Conservation (phyloP, 2,329 filamentous ascomycete species). For the Aspergillus vadensis region DNA sequence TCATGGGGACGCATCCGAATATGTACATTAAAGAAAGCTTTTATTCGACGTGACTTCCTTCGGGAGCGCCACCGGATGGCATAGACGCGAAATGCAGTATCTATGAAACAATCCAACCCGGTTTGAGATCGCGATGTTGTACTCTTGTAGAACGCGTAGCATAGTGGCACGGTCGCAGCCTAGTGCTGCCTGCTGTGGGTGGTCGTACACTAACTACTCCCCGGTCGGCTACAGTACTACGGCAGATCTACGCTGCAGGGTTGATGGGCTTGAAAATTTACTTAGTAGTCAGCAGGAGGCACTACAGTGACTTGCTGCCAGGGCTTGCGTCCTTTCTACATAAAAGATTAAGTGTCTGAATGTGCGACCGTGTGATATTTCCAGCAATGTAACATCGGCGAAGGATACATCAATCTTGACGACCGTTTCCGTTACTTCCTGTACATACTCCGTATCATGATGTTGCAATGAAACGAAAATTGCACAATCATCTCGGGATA, state of each 20-base stretch:
- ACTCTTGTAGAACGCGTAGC: not conserved
- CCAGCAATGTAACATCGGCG: not conserved
- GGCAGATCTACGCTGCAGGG: not conserved
- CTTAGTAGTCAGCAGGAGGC: too few species aligned
- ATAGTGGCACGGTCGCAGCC: conserved; percentile 1
- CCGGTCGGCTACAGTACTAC: not conserved
- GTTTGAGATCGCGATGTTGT: conserved; percentile 5
- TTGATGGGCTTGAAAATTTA: not conserved
- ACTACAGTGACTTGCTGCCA: not conserved
- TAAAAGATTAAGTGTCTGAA: not conserved
- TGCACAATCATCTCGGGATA: not conserved
- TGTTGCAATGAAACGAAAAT: not conserved
- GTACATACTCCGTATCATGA: not conserved
- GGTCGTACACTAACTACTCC: not conserved
- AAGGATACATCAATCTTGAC: not conserved
- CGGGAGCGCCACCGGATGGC: conserved; percentile 37
- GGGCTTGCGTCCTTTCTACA: not conserved
- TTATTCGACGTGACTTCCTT: conserved; percentile 30
- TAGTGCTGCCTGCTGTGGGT: not conserved
- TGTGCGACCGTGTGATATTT: not conserved
- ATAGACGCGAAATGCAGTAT: conserved; percentile 39
- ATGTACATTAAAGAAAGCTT: conserved; percentile 39
- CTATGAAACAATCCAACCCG: conserved; percentile 26
- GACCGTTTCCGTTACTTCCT: not conserved
- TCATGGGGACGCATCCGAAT: conserved; percentile 27